Evolutionary conservation across 2,329 filamentous ascomycete species (phyloP).

Genomic region (Neonectria hederae): DNA sequence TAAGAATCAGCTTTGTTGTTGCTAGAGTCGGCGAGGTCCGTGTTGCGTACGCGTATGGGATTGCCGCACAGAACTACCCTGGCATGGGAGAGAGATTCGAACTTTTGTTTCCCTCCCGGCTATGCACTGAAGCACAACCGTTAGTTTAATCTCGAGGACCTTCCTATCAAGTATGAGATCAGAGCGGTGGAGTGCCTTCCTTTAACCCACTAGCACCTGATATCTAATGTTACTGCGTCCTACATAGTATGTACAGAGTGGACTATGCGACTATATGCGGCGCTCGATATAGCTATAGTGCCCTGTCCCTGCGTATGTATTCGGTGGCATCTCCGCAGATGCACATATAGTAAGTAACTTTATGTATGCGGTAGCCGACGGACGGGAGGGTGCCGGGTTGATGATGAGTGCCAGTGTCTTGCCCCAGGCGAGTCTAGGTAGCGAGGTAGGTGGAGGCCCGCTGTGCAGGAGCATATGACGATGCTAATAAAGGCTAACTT

Average conservation of each 20-base stretch:
- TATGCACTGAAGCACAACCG: neutral
- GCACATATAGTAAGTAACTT: neutral
- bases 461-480: neutral
- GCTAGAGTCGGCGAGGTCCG: neutral
- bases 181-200: slow-evolving; percentile 11
- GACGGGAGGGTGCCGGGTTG: neutral
- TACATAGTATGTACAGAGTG: neutral
- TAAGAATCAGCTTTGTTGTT: neutral
- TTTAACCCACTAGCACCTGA: slow-evolving; percentile 4
- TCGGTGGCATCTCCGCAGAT: neutral
- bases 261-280: neutral
- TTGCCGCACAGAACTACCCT: neutral
- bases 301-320: neutral
- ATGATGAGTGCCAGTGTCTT: neutral
- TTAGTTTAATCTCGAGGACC: slow-evolving; percentile 3
- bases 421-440: neutral
- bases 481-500: neutral
- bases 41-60: neutral
- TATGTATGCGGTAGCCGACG: too few relatives aligned
- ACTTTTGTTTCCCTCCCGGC: slow-evolving; percentile 4
- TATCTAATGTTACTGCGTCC: too few relatives aligned
- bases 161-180: neutral
- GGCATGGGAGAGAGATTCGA: neutral
- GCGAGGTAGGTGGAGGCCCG: neutral
- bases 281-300: neutral